phyloP scores from a whole-genome alignment of 257 asterid genomes.

The Misopates orontium region DNA sequence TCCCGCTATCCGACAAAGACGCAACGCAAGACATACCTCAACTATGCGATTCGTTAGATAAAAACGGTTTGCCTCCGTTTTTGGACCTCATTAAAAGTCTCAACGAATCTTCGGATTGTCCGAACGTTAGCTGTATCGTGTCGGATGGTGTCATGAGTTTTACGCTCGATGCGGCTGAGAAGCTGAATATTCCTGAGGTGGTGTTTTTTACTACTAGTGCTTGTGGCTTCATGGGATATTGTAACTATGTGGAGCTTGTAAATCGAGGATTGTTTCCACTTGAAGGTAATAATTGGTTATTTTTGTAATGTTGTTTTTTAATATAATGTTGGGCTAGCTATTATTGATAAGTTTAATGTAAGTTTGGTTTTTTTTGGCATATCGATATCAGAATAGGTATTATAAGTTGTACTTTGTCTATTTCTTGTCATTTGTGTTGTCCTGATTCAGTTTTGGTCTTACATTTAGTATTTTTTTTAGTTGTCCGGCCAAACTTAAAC shows the following conservation, averaged over 20 bases:
- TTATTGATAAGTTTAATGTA: no score
- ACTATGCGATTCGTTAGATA: conserved; percentile 40
- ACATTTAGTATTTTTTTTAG: no score
- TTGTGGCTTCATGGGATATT: conserved; percentile 57
- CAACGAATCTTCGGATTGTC: conserved; percentile 43
- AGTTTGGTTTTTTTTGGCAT: no score
- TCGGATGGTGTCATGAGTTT: conserved; percentile 74
- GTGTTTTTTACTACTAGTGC: conserved; percentile 64
- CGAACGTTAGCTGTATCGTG: conserved; percentile 55
- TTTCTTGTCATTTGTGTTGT: no score
- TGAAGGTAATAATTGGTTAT: conserved; percentile 33
- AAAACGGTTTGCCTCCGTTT: conserved; percentile 45
- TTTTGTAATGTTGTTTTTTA: no score
- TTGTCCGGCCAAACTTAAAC: no score
- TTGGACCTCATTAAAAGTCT: conserved; percentile 44
- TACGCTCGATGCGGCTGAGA: conserved; percentile 61
- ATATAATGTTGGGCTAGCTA: no score
- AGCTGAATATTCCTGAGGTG: conserved; percentile 56
- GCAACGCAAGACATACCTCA: conserved; percentile 66
- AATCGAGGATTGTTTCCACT: conserved; percentile 56
- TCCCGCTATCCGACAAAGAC: conserved; percentile 54
- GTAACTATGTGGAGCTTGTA: conserved; percentile 45
- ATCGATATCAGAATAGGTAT: no score
- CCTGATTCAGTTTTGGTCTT: no score
- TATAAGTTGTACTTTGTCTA: no score